These are phyloP conservation scores for Monascus purpureus DNA, from an alignment of 495 filamentous ascomycete species.

Conservation along the genomic window DNA sequence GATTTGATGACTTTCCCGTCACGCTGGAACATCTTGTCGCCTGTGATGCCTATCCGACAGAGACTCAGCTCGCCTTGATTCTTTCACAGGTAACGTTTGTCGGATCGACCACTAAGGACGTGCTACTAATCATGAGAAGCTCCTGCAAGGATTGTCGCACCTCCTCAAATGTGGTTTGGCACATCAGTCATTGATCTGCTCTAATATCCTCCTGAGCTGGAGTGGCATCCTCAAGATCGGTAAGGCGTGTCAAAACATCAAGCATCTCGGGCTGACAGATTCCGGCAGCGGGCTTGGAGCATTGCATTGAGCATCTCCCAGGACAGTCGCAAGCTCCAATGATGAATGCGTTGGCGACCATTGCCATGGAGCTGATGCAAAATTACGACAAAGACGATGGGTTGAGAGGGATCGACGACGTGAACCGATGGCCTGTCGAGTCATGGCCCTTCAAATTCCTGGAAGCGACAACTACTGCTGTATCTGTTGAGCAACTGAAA, in stretches of 20 bases:
- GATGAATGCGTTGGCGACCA: conserved; percentile 11
- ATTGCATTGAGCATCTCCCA: conserved; percentile 1
- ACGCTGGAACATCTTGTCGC: conserved; percentile 10
- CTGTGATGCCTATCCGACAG: conserved; percentile 7
- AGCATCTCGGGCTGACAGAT: background rate
- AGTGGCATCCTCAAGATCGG: conserved; percentile 6
- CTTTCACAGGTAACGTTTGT: conserved; percentile 11
- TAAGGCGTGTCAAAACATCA: conserved; percentile 1
- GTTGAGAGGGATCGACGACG: conserved; percentile 16
- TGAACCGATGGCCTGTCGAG: conserved; percentile 16
- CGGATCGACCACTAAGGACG: conserved; percentile 2
- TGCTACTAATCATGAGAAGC: conserved; percentile 5
- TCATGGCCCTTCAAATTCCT: conserved; percentile 15
- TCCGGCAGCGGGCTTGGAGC: conserved; percentile 2
- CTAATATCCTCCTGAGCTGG: conserved; percentile 8
- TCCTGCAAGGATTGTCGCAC: conserved; percentile 9
- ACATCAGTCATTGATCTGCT: conserved; percentile 10
- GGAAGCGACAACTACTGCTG: conserved; percentile 7
- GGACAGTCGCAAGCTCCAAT: conserved; percentile 2
- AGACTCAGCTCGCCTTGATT: conserved; percentile 14
- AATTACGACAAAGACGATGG: conserved; percentile 23
- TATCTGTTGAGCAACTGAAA: conserved; percentile 8
- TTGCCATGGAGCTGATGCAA: conserved; percentile 23
- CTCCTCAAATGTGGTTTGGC: conserved; percentile 7
- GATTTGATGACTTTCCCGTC: conserved; percentile 10